Conservation (phyloP, 1,284 basidiomycete species). For the Irpex rosettiformis region DNA sequence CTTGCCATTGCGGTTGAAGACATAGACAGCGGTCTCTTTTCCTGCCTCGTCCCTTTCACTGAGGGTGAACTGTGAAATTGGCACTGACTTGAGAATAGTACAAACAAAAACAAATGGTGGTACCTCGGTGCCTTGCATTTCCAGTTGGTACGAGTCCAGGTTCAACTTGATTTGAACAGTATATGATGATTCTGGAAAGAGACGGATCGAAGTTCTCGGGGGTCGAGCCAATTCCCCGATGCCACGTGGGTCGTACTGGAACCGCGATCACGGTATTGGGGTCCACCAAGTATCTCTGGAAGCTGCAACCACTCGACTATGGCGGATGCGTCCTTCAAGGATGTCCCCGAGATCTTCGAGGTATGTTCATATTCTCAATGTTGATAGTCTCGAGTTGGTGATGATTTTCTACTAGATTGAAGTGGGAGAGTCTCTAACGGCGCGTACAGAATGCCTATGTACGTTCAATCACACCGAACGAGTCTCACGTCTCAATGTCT, state of each 20-base stretch:
- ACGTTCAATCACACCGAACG: conserved; percentile 29
- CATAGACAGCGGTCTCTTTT: neutral
- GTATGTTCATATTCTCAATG: conserved; percentile 28
- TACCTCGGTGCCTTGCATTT: neutral
- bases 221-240: neutral
- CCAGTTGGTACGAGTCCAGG: neutral
- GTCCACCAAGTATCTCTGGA: conserved; percentile 6
- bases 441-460: conserved; percentile 92
- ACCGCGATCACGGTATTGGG: conserved; percentile 11
- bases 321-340: conserved; percentile 43
- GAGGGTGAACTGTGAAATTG: neutral
- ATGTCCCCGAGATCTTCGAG: conserved; percentile 72
- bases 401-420: conserved; percentile 59
- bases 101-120: neutral
- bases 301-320: conserved; percentile 21
- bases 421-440: conserved; percentile 85
- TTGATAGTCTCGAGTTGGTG: neutral
- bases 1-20: neutral
- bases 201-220: neutral
- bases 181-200: too few relatives aligned
- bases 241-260: conserved; percentile 6
- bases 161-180: too few relatives aligned
- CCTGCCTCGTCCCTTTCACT: neutral
- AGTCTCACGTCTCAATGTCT: conserved; percentile 17
- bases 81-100: neutral